Evolutionary conservation across 257 asterid species (phyloP).

Genomic region (Fraxinus anomala): DNA sequence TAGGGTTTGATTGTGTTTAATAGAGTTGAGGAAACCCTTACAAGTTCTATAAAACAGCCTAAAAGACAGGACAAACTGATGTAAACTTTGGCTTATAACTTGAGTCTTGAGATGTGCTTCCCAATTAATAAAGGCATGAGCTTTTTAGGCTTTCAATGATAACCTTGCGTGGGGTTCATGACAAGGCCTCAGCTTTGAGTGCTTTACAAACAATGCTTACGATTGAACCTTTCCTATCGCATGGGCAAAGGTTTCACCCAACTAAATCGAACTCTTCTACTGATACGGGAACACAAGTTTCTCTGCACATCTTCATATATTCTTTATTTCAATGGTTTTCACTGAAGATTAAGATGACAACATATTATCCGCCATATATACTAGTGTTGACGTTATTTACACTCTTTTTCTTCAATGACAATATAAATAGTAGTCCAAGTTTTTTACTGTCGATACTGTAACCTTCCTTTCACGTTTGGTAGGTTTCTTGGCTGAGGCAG

Average conservation of each 20-base stretch:
- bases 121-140: background rate
- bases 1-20: background rate
- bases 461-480: conserved; percentile 32
- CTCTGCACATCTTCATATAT: background rate
- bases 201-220: background rate
- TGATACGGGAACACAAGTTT: background rate
- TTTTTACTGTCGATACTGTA: background rate
- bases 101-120: background rate
- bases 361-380: background rate
- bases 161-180: background rate
- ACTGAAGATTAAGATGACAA: background rate
- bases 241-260: background rate
- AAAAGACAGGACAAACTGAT: background rate
- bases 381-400: background rate
- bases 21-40: background rate
- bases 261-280: background rate
- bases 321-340: background rate
- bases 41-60: background rate
- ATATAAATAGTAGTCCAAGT: background rate
- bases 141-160: background rate
- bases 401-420: background rate
- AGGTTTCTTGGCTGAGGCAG: conserved; percentile 97
- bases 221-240: background rate
- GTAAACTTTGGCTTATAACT: background rate
- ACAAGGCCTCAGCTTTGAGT: background rate